A percentile compares a stretch with the other conserved stretches of the same genome.
These are phyloP conservation scores for Tetrahymena thermophila DNA, from an alignment of 73 alveolate genomes.

Conservation along the genomic window DNA sequence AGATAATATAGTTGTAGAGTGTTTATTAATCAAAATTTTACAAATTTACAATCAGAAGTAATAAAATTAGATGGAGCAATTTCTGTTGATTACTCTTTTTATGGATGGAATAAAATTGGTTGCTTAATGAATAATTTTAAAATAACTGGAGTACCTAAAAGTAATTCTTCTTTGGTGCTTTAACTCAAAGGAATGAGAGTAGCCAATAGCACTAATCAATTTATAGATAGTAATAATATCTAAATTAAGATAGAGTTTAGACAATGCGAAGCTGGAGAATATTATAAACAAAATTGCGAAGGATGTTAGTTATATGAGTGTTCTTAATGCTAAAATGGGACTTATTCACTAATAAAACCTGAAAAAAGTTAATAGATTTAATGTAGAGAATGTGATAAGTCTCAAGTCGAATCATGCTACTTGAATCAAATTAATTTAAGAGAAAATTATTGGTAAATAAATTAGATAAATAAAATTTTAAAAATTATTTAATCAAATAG, in stretches of 20 bases:
- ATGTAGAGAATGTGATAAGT: not conserved
- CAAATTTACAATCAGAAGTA: not conserved
- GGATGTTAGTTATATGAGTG: not conserved
- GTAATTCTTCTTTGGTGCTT: not conserved
- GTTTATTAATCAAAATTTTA: not conserved
- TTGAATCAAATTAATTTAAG: not conserved
- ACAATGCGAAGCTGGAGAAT: not conserved
- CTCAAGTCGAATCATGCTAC: not conserved
- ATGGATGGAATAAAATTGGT: not conserved
- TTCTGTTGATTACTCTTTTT: not conserved
- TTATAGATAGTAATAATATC: not conserved
- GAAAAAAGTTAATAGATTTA: not conserved
- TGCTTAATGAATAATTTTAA: not conserved
- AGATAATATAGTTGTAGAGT: not conserved
- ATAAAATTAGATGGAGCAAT: not conserved
- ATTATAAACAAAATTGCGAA: not conserved
- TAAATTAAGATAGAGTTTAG: not conserved
- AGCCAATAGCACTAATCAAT: not conserved
- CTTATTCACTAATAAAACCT: not conserved
- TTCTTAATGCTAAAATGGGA: not conserved
- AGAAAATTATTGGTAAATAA: not conserved
- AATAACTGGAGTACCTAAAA: not conserved
- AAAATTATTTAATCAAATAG: not conserved
- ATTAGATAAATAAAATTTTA: not conserved
- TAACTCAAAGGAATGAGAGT: not conserved